Evolutionary conservation across 2,329 filamentous ascomycete species (phyloP).

Genomic region (Sarocladium strictum): DNA sequence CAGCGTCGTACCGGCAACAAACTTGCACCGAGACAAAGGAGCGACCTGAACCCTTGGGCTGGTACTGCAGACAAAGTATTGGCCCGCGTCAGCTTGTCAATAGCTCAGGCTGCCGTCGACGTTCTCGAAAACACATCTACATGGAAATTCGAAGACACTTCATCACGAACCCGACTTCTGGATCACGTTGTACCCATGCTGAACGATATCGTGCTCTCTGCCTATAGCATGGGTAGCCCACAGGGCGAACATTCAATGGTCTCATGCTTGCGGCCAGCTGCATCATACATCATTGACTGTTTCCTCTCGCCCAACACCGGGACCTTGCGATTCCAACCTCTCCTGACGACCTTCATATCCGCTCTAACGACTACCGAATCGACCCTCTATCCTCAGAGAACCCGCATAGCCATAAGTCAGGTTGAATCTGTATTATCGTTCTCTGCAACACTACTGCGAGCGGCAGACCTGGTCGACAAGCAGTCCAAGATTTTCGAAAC

Average conservation of each 20-base stretch:
- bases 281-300: slow-evolving; percentile 68
- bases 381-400: slow-evolving; percentile 54
- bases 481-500: slow-evolving; percentile 63
- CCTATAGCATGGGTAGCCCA: slow-evolving; percentile 67
- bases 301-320: slow-evolving; percentile 67
- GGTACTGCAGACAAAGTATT: slow-evolving; percentile 75
- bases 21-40: slow-evolving; percentile 35
- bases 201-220: slow-evolving; percentile 63
- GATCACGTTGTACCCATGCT: slow-evolving; percentile 63
- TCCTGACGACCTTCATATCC: slow-evolving; percentile 61
- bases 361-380: slow-evolving; percentile 43
- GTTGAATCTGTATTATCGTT: slow-evolving; percentile 60
- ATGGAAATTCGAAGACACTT: slow-evolving; percentile 71
- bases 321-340: slow-evolving; percentile 69
- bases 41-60: slow-evolving; percentile 51
- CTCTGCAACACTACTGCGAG: slow-evolving; percentile 63
- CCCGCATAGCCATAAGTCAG: slow-evolving; percentile 53
- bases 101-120: slow-evolving; percentile 71
- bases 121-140: slow-evolving; percentile 79
- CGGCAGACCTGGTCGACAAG: slow-evolving; percentile 57
- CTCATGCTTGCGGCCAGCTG: slow-evolving; percentile 63
- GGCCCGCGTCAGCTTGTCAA: slow-evolving; percentile 62
- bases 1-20: slow-evolving; percentile 54
- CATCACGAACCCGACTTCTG: slow-evolving; percentile 65
- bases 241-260: slow-evolving; percentile 41